Percentiles rank a stretch among this genome's conserved stretches.
phyloP scores from a whole-genome alignment of 805 yeast genomes.

The Nakazawaea ambrosiae region DNA sequence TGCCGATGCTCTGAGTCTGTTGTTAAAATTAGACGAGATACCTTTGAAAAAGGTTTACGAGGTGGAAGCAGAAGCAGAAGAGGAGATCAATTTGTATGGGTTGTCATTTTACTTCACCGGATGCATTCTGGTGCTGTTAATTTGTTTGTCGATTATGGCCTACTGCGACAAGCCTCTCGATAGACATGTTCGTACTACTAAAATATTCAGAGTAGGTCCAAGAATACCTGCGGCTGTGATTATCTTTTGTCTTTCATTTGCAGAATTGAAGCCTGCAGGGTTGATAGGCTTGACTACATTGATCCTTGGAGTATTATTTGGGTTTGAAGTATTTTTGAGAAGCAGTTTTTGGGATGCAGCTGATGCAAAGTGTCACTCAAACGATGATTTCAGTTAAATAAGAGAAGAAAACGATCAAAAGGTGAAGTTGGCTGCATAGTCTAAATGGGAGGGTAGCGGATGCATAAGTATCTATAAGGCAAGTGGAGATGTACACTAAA shows the following conservation, averaged over 20 bases:
- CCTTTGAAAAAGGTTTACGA: slow-evolving; percentile 5
- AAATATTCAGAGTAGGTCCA: slow-evolving; percentile 30
- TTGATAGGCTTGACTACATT: slow-evolving; percentile 36
- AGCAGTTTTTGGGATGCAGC: too few relatives aligned
- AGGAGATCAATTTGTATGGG: slow-evolving; percentile 29
- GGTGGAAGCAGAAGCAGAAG: slow-evolving; percentile 18
- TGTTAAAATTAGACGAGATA: slow-evolving; percentile 25
- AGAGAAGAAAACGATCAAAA: too few relatives aligned
- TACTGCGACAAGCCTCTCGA: slow-evolving; percentile 38
- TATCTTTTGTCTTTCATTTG: slow-evolving; percentile 37
- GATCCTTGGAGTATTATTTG: slow-evolving; percentile 25
- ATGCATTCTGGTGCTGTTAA: slow-evolving; percentile 40
- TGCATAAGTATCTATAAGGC: too few relatives aligned
- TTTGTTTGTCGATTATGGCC: slow-evolving; percentile 33
- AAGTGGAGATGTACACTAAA: too few relatives aligned
- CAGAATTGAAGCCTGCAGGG: slow-evolving; percentile 29
- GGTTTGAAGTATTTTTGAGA: slow-evolving; percentile 29
- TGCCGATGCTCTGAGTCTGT: slow-evolving; percentile 54
- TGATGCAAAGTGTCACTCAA: too few relatives aligned
- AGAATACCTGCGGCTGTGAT: slow-evolving; percentile 34
- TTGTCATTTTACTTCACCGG: slow-evolving; percentile 45
- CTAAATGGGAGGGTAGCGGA: too few relatives aligned
- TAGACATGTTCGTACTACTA: slow-evolving; percentile 24
- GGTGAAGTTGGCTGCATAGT: too few relatives aligned
- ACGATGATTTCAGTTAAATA: too few relatives aligned